A percentile compares a stretch with the other conserved stretches of the same genome.
phyloP scores from a whole-genome alignment of 495 filamentous ascomycete genomes.

The Recurvomyces mirabilis region DNA sequence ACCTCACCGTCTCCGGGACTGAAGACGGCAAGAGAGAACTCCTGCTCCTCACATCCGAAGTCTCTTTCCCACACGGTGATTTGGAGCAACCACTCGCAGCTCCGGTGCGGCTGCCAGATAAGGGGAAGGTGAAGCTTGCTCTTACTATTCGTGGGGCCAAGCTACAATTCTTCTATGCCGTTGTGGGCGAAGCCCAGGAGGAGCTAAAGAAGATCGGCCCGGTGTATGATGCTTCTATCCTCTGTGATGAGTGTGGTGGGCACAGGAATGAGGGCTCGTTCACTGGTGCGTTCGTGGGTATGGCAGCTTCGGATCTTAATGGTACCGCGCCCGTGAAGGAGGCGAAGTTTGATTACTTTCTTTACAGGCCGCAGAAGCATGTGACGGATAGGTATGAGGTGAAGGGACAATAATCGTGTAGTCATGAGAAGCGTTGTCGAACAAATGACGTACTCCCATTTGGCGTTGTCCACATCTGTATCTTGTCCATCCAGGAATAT shows the following conservation, averaged over 20 bases:
- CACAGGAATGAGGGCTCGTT: constrained; percentile 1
- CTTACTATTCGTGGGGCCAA: background rate
- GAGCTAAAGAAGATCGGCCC: constrained; percentile 6
- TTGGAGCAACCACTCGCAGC: background rate
- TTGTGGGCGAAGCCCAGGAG: background rate
- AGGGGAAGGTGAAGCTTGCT: constrained; percentile 4
- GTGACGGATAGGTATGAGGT: constrained; percentile 2
- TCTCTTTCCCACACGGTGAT: background rate
- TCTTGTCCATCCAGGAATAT: too few relatives aligned
- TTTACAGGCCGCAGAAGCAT: background rate
- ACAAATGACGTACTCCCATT: too few relatives aligned
- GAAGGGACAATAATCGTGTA: background rate
- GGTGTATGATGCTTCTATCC: constrained; percentile 4
- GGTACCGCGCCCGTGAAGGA: background rate
- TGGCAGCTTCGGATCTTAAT: constrained; percentile 2
- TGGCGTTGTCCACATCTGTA: too few relatives aligned
- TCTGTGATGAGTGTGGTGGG: constrained; percentile 4
- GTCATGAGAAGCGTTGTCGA: too few relatives aligned
- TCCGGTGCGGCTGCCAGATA: background rate
- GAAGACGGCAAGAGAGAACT: constrained; percentile 5
- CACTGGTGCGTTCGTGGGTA: constrained; percentile 4
- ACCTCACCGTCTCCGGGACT: background rate
- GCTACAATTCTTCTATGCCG: constrained; percentile 4
- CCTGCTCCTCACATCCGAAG: background rate
- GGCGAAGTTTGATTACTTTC: constrained; percentile 8